Evolutionary conservation across 768 basidiomycete species (phyloP).

Genomic region (Heimioporus sp.): DNA sequence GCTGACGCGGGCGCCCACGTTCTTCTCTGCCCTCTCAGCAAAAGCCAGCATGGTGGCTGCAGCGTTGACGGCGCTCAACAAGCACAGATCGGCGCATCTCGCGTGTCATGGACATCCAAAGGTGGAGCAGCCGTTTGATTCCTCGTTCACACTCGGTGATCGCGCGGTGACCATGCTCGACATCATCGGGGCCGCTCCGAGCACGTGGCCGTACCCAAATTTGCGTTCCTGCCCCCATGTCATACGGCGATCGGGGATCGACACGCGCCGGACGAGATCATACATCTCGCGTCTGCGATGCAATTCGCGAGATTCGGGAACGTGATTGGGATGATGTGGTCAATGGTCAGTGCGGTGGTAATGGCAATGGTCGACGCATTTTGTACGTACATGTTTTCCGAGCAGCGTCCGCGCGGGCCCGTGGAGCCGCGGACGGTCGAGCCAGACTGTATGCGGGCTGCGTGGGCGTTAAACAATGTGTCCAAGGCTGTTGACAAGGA

Average conservation of each 20-base stretch:
- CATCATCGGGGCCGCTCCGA: slow-evolving; percentile 13
- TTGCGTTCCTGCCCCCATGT: slow-evolving; percentile 36
- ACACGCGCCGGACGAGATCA: slow-evolving; percentile 29
- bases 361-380: slow-evolving; percentile 19
- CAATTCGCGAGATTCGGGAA: slow-evolving; percentile 35
- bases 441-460: slow-evolving; percentile 4
- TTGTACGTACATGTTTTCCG: slow-evolving; percentile 16
- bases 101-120: slow-evolving; percentile 32
- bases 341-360: slow-evolving; percentile 26
- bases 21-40: slow-evolving; percentile 11
- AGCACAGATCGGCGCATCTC: slow-evolving; percentile 29
- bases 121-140: slow-evolving; percentile 21
- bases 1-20: slow-evolving; percentile 15
- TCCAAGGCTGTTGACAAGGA: slow-evolving; percentile 18
- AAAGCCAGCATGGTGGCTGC: slow-evolving; percentile 11
- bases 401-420: no score
- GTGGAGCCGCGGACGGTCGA: background rate
- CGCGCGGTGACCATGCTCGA: slow-evolving; percentile 19
- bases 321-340: slow-evolving; percentile 37
- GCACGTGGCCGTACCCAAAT: slow-evolving; percentile 4
- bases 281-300: slow-evolving; percentile 36
- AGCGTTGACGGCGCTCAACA: slow-evolving; percentile 12
- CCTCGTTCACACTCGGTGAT: slow-evolving; percentile 25
- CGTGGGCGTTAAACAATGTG: slow-evolving; percentile 19
- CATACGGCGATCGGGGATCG: slow-evolving; percentile 27